Base-by-base conservation (phyloP, 768 basidiomycete species). In the Leccinum barrowsii region DNA sequence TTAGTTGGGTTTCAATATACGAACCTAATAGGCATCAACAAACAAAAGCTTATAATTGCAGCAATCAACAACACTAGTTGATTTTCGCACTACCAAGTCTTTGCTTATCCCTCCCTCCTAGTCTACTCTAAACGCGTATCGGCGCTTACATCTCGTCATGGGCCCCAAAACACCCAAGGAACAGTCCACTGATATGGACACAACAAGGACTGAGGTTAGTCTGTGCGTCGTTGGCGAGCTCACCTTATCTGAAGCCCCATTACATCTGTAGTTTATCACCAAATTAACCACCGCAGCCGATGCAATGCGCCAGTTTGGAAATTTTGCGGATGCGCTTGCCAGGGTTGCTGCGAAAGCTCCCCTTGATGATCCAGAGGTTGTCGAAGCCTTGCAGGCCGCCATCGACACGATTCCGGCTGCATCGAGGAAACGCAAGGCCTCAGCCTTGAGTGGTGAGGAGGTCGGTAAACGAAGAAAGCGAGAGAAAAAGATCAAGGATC, bases 401-500 rank as follows among this genome's bases (percentile, higher is more conserved):
- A 65, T 74, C 40, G 66, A 72, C 68, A 68, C 68, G 66, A 68
- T 66, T 48, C 71, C 71, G 7, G 62, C 70, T 11, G 56, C 65
- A 21, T 70, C 72, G 22, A 79, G 76, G 60, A 90, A 89, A 71
- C 83, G 84, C 67, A 87, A 84, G 67, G 57, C 71, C 37, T 50
- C 66, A 0, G 55, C 28, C 44, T 34, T 59, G 17, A 74, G 76
- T 24, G 66, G 64, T n/a, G 76, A 70, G 4, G 80, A 78, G 50
- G 72, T 67, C 26, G 79, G 75, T 11, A 73, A 67, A 60, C 64
- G 68, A 59, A 68, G 62, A 44, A 75, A 60, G 55, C 68, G 74
- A 49, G 73, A 72, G 57, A 93, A 87, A 74, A 87, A 88, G 65
- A 79, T 67, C 42, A 86, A 87, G 73, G 95, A 98, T 67, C 94